These are phyloP conservation scores for Paxillus rubicundulus DNA, from an alignment of 768 basidiomycete species.

Conservation along the genomic window DNA sequence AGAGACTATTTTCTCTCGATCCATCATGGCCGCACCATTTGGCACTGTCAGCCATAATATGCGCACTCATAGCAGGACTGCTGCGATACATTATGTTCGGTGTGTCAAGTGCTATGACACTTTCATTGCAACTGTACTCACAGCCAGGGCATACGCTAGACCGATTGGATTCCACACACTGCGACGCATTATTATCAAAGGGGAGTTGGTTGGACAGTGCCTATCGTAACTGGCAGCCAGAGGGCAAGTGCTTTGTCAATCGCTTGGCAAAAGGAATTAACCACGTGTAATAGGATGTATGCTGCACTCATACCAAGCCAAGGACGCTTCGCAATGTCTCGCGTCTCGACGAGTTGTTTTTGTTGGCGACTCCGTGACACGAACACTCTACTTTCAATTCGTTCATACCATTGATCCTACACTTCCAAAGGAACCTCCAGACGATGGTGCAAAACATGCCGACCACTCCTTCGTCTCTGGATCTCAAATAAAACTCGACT, in stretches of 20 bases:
- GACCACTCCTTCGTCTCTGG: constrained; percentile 52
- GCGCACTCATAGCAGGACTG: constrained; percentile 45
- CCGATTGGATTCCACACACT: constrained; percentile 68
- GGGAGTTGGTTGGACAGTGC: constrained; percentile 77
- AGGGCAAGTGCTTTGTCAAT: constrained; percentile 46
- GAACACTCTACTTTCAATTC: constrained; percentile 76
- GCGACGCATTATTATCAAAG: constrained; percentile 62
- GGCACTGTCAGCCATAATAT: constrained; percentile 36
- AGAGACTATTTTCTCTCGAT: constrained; percentile 37
- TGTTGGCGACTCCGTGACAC: constrained; percentile 81
- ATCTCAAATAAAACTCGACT: constrained; percentile 50
- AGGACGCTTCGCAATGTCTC: constrained; percentile 55
- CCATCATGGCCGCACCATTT: constrained; percentile 52
- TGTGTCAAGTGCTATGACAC: constrained; percentile 23
- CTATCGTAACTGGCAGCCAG: constrained; percentile 81
- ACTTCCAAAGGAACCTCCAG: constrained; percentile 49
- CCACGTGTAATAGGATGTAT: constrained; percentile 63
- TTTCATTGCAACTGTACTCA: constrained; percentile 7
- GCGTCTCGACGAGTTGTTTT: constrained; percentile 65
- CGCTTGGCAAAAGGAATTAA: constrained; percentile 5
- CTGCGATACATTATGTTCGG: constrained; percentile 44
- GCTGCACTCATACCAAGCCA: constrained; percentile 60
- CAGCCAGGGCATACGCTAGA: constrained; percentile 41
- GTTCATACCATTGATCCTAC: constrained; percentile 57
- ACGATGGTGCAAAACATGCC: constrained; percentile 65